A percentile compares a stretch with the other conserved stretches of the same genome.
Evolutionary conservation across 257 asterid genomes (phyloP).

Genomic region (Solanum sejunctum): DNA sequence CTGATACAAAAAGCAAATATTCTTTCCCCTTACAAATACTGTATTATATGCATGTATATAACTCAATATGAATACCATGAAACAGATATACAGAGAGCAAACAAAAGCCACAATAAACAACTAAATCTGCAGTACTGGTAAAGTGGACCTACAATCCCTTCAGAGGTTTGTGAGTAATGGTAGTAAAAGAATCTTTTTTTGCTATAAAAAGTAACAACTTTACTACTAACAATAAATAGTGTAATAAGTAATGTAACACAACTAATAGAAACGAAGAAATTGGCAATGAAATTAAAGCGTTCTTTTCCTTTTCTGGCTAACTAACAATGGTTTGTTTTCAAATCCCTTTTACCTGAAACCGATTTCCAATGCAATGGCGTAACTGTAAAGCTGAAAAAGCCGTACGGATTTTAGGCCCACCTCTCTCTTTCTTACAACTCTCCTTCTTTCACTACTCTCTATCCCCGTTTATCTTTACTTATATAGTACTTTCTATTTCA

Average conservation of each 20-base stretch:
- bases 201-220: background rate
- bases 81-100: background rate
- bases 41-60: background rate
- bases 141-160: background rate
- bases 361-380: background rate
- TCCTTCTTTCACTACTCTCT: too few relatives aligned
- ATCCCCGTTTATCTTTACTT: too few relatives aligned
- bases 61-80: background rate
- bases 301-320: background rate
- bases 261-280: background rate
- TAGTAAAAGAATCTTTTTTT: background rate
- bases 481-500: too few relatives aligned
- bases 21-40: background rate
- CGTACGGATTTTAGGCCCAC: background rate
- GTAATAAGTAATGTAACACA: background rate
- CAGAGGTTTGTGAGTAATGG: background rate
- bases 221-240: background rate
- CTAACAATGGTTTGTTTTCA: background rate
- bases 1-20: background rate
- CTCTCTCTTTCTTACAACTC: background rate
- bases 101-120: background rate
- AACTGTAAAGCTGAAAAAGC: background rate
- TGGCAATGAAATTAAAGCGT: background rate
- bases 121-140: background rate
- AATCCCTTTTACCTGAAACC: background rate